These are phyloP conservation scores for Omphalotus guepiniiformis DNA, from an alignment of 768 basidiomycete genomes.

Conservation along the genomic window DNA sequence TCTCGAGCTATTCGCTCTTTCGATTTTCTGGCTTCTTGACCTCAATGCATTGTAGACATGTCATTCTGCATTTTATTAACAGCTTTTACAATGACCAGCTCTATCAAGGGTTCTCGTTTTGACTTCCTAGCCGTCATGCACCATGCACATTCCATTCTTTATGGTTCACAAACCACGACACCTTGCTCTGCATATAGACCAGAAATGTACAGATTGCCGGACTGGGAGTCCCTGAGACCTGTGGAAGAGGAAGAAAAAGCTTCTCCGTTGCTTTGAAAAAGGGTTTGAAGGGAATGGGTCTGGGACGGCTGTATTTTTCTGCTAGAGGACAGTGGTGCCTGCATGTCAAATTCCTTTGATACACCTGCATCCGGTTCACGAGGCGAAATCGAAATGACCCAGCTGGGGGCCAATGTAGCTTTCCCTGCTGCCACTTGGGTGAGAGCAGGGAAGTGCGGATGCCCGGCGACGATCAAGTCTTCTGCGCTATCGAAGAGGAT, in stretches of 20 bases:
- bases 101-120: background rate
- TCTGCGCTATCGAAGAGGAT: slow-evolving; percentile 46
- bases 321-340: slow-evolving; percentile 46
- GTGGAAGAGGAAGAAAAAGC: slow-evolving; percentile 53
- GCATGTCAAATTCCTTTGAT: slow-evolving; percentile 30
- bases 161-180: slow-evolving; percentile 40
- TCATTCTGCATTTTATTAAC: no score
- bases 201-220: slow-evolving; percentile 46
- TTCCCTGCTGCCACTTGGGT: slow-evolving; percentile 40
- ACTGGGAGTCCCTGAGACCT: slow-evolving; percentile 44
- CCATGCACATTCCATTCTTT: background rate
- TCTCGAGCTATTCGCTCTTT: background rate
- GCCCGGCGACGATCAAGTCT: slow-evolving; percentile 56
- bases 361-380: slow-evolving; percentile 7
- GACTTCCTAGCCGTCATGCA: background rate
- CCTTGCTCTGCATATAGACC: slow-evolving; percentile 58
- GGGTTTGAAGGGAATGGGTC: slow-evolving; percentile 45
- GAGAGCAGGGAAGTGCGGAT: slow-evolving; percentile 59
- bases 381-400: slow-evolving; percentile 47
- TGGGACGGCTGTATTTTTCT: slow-evolving; percentile 31
- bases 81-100: no score
- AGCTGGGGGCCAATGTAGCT: slow-evolving; percentile 46
- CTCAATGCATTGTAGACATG: no score
- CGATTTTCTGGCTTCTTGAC: no score
- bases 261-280: slow-evolving; percentile 75